phyloP scores from a whole-genome alignment of 371 early-diverging fungal species.

The Syncephalastrum sp. region DNA sequence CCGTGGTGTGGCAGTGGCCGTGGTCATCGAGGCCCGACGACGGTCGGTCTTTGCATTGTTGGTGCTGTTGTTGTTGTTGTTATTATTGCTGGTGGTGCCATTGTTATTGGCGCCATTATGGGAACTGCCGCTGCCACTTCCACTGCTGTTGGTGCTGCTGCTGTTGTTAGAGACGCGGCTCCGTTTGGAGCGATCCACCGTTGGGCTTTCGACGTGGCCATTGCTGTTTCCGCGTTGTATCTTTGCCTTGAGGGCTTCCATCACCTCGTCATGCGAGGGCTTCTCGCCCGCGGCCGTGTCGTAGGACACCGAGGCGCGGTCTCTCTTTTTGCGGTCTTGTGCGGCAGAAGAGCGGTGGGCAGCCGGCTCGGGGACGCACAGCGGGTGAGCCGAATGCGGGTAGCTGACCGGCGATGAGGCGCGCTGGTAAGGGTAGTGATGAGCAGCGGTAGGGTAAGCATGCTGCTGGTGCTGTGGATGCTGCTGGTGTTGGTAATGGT shows the following conservation, averaged over 20 bases:
- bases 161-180: background rate
- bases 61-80: background rate
- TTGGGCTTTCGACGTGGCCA: too few relatives aligned
- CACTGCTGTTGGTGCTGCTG: background rate
- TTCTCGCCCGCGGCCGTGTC: constrained; percentile 8
- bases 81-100: background rate
- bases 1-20: background rate
- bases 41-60: background rate
- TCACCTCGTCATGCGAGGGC: constrained; percentile 36
- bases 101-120: constrained; percentile 1
- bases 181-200: too few relatives aligned
- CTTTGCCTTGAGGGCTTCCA: constrained; percentile 51
- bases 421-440: constrained; percentile 1
- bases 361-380: constrained; percentile 17
- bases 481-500: too few relatives aligned
- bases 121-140: background rate
- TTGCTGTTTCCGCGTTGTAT: constrained; percentile 28
- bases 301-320: constrained; percentile 11
- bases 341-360: constrained; percentile 1
- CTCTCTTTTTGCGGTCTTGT: constrained; percentile 12
- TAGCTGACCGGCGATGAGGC: constrained; percentile 26
- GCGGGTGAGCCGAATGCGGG: constrained; percentile 44
- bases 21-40: constrained; percentile 1
- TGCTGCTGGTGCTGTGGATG: too few relatives aligned
- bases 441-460: background rate